Evolutionary conservation across 1,139 yeast genomes (phyloP).

Genomic region (Lodderomyces theae): DNA sequence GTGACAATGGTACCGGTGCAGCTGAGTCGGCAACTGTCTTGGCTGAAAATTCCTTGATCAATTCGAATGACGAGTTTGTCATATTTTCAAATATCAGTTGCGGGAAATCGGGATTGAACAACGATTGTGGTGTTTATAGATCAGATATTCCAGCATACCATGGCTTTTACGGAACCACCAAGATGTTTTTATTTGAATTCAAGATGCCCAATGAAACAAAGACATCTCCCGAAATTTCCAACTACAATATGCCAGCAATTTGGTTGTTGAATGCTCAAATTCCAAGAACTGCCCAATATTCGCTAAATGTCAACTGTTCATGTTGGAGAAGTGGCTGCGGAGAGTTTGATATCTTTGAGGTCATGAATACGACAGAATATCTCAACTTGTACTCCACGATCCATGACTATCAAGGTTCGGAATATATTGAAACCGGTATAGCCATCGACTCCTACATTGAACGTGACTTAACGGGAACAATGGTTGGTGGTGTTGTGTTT

Average conservation of each 20-base stretch:
- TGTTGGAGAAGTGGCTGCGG: conserved; percentile 98
- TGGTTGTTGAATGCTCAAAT: conserved; percentile 94
- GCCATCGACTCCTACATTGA: conserved; percentile 55
- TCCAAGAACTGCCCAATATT: conserved; percentile 88
- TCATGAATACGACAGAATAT: conserved; percentile 47
- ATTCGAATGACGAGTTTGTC: conserved; percentile 72
- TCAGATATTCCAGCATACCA: conserved; percentile 85
- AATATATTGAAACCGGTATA: conserved; percentile 55
- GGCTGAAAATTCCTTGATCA: conserved; percentile 54
- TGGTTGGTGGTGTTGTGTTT: conserved; percentile 72
- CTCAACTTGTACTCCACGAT: conserved; percentile 59
- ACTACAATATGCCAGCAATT: conserved; percentile 90
- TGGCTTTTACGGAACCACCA: conserved; percentile 76
- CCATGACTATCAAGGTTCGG: conserved; percentile 74
- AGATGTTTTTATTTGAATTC: conserved; percentile 88
- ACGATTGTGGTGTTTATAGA: conserved; percentile 87
- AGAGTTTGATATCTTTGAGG: conserved; percentile 89
- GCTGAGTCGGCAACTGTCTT: conserved; percentile 64
- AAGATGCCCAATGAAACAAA: conserved; percentile 75
- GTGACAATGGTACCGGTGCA: conserved; percentile 64
- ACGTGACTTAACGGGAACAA: conserved; percentile 47
- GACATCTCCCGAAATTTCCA: conserved; percentile 38
- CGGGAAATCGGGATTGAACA: conserved; percentile 40
- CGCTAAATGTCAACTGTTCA: conserved; percentile 66
- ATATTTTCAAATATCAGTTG: conserved; percentile 74